Percentiles rank a stretch among this genome's conserved stretches.
These are phyloP conservation scores for Gracilaria gracilis DNA, from an alignment of 23 red algal genomes.

Conservation along the genomic window DNA sequence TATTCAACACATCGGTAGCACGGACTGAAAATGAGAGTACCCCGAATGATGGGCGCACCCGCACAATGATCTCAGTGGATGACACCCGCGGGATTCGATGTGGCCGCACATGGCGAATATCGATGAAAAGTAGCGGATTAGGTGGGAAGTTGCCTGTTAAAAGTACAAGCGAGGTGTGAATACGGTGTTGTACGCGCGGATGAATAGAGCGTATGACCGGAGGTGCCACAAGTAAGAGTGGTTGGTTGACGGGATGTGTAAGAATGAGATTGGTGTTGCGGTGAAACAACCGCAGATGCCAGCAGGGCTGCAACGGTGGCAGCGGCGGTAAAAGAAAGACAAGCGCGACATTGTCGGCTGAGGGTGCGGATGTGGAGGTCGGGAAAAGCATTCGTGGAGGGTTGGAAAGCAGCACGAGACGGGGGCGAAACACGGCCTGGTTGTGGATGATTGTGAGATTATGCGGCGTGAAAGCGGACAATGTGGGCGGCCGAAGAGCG, in stretches of 20 bases:
- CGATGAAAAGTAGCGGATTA: background rate
- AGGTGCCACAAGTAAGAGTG: background rate
- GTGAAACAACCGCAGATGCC: background rate
- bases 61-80: constrained; percentile 28
- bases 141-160: constrained; percentile 20
- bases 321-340: background rate
- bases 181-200: background rate
- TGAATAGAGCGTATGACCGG: background rate
- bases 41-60: background rate
- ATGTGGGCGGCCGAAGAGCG: background rate
- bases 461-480: constrained; percentile 15
- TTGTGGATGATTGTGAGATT: background rate
- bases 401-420: background rate
- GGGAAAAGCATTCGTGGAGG: background rate
- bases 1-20: background rate
- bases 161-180: background rate
- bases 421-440: background rate
- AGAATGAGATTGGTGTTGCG: background rate
- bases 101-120: background rate
- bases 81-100: background rate
- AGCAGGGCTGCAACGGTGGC: background rate
- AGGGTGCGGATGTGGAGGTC: background rate
- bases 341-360: background rate
- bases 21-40: background rate
- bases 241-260: background rate